A percentile compares a stretch with the other conserved stretches of the same genome.
Evolutionary conservation across 768 basidiomycete species (phyloP).

Genomic region (Podaxis sp.): DNA sequence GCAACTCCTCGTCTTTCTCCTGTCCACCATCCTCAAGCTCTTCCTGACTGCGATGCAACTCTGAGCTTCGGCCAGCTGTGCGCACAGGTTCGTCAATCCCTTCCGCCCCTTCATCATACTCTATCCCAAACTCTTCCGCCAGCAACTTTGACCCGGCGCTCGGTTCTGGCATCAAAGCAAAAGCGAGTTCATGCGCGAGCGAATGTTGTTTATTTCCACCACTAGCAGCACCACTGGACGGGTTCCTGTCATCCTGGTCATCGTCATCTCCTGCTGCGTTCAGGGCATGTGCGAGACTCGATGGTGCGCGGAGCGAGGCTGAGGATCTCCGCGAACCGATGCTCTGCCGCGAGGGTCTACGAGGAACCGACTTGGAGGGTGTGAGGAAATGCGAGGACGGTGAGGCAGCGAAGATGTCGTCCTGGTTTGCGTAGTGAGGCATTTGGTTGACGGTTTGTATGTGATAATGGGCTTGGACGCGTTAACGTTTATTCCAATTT

Average conservation of each 20-base stretch:
- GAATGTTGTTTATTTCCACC: constrained; percentile 51
- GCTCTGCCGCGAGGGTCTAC: constrained; percentile 29
- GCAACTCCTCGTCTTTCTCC: constrained; percentile 5
- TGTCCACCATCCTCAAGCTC: constrained; percentile 1
- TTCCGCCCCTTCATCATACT: constrained; percentile 85
- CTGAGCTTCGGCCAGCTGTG: constrained; percentile 5
- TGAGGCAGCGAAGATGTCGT: constrained; percentile 25
- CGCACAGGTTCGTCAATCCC: constrained; percentile 57
- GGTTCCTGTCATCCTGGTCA: neutral
- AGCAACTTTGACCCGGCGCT: constrained; percentile 72
- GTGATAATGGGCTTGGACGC: constrained; percentile 10
- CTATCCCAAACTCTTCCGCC: constrained; percentile 87
- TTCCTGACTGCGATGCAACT: neutral
- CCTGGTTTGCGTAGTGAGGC: constrained; percentile 31
- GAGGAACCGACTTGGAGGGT: constrained; percentile 28
- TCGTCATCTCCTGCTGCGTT: constrained; percentile 36
- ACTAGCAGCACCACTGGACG: constrained; percentile 25
- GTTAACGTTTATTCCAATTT: constrained; percentile 3
- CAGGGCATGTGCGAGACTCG: constrained; percentile 31
- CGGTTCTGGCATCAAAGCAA: constrained; percentile 86
- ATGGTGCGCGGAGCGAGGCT: constrained; percentile 46
- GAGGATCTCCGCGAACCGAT: constrained; percentile 44
- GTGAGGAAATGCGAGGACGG: constrained; percentile 32
- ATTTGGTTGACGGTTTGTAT: constrained; percentile 21
- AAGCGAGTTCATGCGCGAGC: constrained; percentile 84